Evolutionary conservation across 2,329 filamentous ascomycete genomes (phyloP).

Genomic region (Metarhizium sp.): DNA sequence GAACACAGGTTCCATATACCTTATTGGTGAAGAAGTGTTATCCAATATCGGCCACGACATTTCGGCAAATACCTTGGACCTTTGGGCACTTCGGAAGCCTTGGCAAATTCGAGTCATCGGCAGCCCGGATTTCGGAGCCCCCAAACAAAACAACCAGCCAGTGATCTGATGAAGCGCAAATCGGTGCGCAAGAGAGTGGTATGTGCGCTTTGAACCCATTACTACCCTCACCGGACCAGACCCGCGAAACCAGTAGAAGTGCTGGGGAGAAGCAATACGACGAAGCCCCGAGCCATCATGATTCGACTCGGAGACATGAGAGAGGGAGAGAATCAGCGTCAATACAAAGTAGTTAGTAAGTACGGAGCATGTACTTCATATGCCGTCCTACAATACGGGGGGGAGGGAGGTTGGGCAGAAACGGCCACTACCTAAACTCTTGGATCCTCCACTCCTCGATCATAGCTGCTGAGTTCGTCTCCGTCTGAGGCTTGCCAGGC

Average conservation of each 20-base stretch:
- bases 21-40: no score
- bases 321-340: neutral
- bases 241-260: neutral
- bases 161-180: neutral
- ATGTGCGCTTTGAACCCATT: neutral
- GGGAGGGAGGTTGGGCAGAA: constrained; percentile 4
- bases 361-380: neutral
- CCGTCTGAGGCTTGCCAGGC: neutral
- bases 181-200: neutral
- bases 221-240: neutral
- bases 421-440: neutral
- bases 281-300: neutral
- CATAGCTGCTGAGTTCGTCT: neutral
- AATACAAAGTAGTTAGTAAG: neutral
- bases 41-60: neutral
- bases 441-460: neutral
- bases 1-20: no score
- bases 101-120: neutral
- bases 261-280: neutral
- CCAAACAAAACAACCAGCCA: neutral
- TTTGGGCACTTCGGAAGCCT: neutral
- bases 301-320: neutral
- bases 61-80: neutral
- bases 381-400: no score
- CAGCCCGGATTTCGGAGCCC: neutral